phyloP scores from a whole-genome alignment of 2,329 filamentous ascomycete genomes.

The Boeremia exigua region DNA sequence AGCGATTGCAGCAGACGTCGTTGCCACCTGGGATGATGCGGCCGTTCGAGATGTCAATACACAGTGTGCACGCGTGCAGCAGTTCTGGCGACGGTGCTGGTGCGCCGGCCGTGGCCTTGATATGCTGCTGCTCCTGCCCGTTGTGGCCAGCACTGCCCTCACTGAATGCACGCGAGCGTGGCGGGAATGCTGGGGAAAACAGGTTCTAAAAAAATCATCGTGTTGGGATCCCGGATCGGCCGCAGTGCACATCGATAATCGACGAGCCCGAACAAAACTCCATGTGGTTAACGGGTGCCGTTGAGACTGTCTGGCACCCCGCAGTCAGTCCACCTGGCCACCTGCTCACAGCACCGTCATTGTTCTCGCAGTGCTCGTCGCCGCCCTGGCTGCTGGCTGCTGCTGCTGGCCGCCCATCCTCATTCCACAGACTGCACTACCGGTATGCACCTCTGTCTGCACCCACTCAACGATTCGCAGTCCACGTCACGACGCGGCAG shows the following conservation, averaged over 20 bases:
- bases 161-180: constrained; percentile 9
- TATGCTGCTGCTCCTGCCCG: constrained; percentile 11
- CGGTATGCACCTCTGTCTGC: constrained; percentile 2
- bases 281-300: constrained; percentile 13
- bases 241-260: constrained; percentile 17
- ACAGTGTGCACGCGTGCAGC: neutral
- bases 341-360: neutral
- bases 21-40: constrained; percentile 23
- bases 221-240: constrained; percentile 26
- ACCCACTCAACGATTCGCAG: constrained; percentile 3
- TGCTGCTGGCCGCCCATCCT: constrained; percentile 9
- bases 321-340: neutral
- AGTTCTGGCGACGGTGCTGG: neutral
- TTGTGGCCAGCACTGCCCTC: constrained; percentile 8
- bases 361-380: neutral
- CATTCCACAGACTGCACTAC: constrained; percentile 7
- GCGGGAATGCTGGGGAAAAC: constrained; percentile 24
- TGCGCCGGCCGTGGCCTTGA: neutral
- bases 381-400: neutral
- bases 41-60: neutral
- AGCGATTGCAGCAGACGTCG: constrained; percentile 19
- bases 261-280: constrained; percentile 15
- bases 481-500: constrained; percentile 32
- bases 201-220: constrained; percentile 21
- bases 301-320: constrained; percentile 8